A percentile compares a stretch with the other conserved stretches of the same genome.
phyloP scores from a whole-genome alignment of 2,329 filamentous ascomycete species.

The Ophiostoma perfectum region DNA sequence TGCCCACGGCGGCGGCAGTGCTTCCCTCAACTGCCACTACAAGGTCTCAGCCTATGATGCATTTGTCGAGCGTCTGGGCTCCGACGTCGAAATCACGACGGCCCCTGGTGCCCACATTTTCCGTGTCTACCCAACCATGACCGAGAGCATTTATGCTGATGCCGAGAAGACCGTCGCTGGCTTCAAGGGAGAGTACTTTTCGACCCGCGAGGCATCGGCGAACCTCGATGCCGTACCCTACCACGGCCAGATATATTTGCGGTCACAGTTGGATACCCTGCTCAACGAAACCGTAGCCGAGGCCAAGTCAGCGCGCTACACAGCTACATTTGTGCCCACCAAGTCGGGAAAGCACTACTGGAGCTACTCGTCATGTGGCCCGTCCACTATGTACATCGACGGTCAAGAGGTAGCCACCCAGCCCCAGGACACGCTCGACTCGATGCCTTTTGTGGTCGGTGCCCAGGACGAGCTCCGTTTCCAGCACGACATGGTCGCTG shows the following conservation, averaged over 20 bases:
- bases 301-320: background rate
- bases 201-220: background rate
- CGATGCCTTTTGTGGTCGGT: too few species aligned
- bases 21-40: too few species aligned
- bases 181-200: background rate
- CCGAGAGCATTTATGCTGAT: background rate
- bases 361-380: background rate
- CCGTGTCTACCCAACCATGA: background rate
- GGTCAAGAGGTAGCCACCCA: background rate
- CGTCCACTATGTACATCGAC: background rate
- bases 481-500: too few species aligned
- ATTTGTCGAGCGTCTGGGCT: background rate
- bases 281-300: background rate
- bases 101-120: background rate
- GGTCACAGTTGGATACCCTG: background rate
- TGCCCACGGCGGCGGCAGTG: too few species aligned
- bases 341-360: background rate
- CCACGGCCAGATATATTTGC: background rate
- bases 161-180: background rate
- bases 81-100: background rate
- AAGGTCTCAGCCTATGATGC: background rate
- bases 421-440: background rate
- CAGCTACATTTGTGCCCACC: background rate
- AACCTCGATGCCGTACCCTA: background rate
- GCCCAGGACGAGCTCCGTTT: too few species aligned